A percentile compares a stretch with the other conserved stretches of the same genome.
phyloP scores from a whole-genome alignment of 1,284 basidiomycete species.

The Schizophyllum commune region DNA sequence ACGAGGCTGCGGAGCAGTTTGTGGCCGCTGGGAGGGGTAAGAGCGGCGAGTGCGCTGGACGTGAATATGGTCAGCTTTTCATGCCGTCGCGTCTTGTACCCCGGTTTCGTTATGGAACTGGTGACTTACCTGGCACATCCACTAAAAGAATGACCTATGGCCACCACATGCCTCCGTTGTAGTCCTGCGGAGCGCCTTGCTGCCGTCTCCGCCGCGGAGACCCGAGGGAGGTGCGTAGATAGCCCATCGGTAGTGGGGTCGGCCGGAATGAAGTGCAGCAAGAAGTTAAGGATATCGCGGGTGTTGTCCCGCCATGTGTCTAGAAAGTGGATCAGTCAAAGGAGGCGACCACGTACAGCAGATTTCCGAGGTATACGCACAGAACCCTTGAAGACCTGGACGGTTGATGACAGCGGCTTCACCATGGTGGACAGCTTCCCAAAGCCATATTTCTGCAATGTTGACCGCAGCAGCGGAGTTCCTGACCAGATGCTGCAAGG shows the following conservation, averaged over 20 bases:
- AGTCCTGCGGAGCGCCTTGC: constrained; percentile 38
- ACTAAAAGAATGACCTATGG: constrained; percentile 74
- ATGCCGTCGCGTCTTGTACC: too few relatives aligned
- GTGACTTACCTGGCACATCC: neutral
- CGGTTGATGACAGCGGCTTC: constrained; percentile 66
- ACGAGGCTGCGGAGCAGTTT: constrained; percentile 64
- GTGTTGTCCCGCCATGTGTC: constrained; percentile 66
- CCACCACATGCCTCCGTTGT: constrained; percentile 42
- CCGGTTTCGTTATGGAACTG: too few relatives aligned
- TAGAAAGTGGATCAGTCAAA: constrained; percentile 14
- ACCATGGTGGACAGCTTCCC: constrained; percentile 75
- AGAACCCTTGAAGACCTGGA: constrained; percentile 41
- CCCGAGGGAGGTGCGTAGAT: constrained; percentile 41
- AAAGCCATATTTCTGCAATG: constrained; percentile 27
- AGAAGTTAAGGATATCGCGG: constrained; percentile 69
- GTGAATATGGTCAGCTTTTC: neutral
- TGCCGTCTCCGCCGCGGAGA: constrained; percentile 33
- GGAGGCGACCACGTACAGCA: too few relatives aligned
- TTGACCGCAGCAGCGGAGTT: neutral
- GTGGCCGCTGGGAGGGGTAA: constrained; percentile 41
- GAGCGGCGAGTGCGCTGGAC: constrained; percentile 48
- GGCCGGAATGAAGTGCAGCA: constrained; percentile 49
- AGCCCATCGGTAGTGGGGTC: constrained; percentile 23
- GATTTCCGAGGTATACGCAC: too few relatives aligned
- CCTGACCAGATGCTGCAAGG: neutral